phyloP scores from a whole-genome alignment of 2,329 filamentous ascomycete genomes.

The Fusarium redolens region DNA sequence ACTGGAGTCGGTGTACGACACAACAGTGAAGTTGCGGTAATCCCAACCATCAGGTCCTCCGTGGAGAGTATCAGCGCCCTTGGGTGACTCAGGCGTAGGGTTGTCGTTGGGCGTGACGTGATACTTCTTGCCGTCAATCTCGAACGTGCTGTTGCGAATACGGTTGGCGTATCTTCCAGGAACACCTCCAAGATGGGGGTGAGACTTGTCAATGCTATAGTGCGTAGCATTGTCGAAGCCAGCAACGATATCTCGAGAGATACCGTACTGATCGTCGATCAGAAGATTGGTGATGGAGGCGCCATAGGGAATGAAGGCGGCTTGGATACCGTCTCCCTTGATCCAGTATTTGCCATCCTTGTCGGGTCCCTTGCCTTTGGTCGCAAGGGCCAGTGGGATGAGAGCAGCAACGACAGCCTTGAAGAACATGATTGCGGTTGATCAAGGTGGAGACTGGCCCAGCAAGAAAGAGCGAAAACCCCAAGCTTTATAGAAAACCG shows the following conservation, averaged over 20 bases:
- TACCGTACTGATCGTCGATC: conserved; percentile 75
- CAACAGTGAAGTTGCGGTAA: conserved; percentile 80
- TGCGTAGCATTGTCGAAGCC: conserved; percentile 82
- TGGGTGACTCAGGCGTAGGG: conserved; percentile 59
- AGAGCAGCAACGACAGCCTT: conserved; percentile 28
- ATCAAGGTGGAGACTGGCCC: conserved; percentile 5
- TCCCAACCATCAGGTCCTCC: conserved; percentile 80
- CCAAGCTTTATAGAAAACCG: conserved; percentile 29
- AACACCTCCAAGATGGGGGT: conserved; percentile 78
- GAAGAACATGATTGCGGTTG: conserved; percentile 32
- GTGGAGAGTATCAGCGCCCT: conserved; percentile 73
- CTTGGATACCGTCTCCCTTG: conserved; percentile 72
- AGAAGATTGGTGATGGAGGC: conserved; percentile 78
- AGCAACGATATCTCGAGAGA: conserved; percentile 76
- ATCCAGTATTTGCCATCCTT: conserved; percentile 78
- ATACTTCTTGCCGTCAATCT: conserved; percentile 71
- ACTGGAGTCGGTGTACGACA: conserved; percentile 71
- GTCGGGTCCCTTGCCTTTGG: conserved; percentile 56
- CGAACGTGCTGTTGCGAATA: conserved; percentile 81
- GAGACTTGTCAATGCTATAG: conserved; percentile 72
- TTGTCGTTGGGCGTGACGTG: conserved; percentile 73
- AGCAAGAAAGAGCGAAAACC: background rate
- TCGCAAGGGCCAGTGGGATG: conserved; percentile 25
- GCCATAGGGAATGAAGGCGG: conserved; percentile 78
- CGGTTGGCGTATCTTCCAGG: conserved; percentile 84